These are phyloP conservation scores for Verruconis gallopava DNA, from an alignment of 2,329 filamentous ascomycete genomes.

Conservation along the genomic window DNA sequence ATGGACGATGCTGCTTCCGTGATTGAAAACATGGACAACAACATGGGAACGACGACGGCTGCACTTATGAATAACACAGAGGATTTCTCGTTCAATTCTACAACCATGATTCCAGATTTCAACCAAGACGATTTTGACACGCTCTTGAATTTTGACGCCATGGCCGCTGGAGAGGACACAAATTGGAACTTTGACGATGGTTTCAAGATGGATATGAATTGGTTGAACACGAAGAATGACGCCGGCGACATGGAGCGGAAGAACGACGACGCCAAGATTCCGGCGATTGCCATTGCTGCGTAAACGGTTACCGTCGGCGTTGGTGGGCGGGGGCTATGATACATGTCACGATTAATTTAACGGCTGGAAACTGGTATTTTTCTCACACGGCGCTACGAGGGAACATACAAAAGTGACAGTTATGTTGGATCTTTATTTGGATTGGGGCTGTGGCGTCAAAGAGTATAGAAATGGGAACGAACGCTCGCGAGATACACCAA, in stretches of 20 bases:
- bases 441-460: too few relatives aligned
- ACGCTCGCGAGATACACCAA: not conserved
- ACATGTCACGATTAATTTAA: too few relatives aligned
- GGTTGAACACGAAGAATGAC: slow-evolving; percentile 10
- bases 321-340: too few relatives aligned
- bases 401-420: too few relatives aligned
- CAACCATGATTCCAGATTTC: slow-evolving; percentile 22
- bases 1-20: slow-evolving; percentile 2
- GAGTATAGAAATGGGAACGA: not conserved
- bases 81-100: slow-evolving; percentile 5
- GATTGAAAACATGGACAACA: not conserved
- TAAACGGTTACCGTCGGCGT: too few relatives aligned
- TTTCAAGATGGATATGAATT: slow-evolving; percentile 15
- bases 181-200: slow-evolving; percentile 14
- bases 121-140: slow-evolving; percentile 28
- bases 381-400: too few relatives aligned
- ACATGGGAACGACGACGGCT: not conserved
- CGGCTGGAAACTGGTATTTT: too few relatives aligned
- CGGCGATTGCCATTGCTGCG: not conserved
- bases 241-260: not conserved
- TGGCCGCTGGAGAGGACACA: slow-evolving; percentile 11
- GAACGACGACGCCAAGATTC: not conserved
- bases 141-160: slow-evolving; percentile 27
- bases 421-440: too few relatives aligned
- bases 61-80: slow-evolving; percentile 1